These are phyloP conservation scores for Elsinoe australis DNA, from an alignment of 2,329 filamentous ascomycete species.

Conservation along the genomic window DNA sequence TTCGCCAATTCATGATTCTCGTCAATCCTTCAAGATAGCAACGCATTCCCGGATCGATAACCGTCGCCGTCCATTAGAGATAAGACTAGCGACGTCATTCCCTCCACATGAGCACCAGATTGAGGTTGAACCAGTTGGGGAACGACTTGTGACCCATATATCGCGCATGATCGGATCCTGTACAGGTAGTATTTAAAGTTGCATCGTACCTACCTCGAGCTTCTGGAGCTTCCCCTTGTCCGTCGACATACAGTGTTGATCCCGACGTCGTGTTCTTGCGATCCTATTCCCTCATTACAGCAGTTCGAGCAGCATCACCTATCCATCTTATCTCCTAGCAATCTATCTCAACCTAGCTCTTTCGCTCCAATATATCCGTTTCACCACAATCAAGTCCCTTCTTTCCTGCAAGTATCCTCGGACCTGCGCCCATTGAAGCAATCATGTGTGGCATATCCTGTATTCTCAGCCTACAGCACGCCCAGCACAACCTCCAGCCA, in stretches of 20 bases:
- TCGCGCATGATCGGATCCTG: conserved; percentile 15
- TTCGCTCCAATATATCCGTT: conserved; percentile 14
- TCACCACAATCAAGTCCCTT: background rate
- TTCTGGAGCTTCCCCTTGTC: background rate
- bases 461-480: conserved; percentile 22
- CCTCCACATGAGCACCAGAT: conserved; percentile 1
- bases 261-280: background rate
- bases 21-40: conserved; percentile 7
- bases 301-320: background rate
- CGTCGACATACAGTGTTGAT: background rate
- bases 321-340: background rate
- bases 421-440: background rate
- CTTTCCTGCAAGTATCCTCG: background rate
- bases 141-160: conserved; percentile 10
- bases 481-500: conserved; percentile 18
- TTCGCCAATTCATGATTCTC: conserved; percentile 4
- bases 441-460: conserved; percentile 29
- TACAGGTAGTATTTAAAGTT: conserved; percentile 4
- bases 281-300: background rate
- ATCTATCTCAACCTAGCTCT: conserved; percentile 9
- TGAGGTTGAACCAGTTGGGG: conserved; percentile 8
- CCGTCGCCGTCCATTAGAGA: conserved; percentile 1
- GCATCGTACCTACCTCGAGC: conserved; percentile 12
- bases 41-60: background rate
- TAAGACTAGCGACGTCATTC: conserved; percentile 14